Conservation (phyloP, 495 filamentous ascomycete genomes). For the Annulohypoxylon nitens region DNA sequence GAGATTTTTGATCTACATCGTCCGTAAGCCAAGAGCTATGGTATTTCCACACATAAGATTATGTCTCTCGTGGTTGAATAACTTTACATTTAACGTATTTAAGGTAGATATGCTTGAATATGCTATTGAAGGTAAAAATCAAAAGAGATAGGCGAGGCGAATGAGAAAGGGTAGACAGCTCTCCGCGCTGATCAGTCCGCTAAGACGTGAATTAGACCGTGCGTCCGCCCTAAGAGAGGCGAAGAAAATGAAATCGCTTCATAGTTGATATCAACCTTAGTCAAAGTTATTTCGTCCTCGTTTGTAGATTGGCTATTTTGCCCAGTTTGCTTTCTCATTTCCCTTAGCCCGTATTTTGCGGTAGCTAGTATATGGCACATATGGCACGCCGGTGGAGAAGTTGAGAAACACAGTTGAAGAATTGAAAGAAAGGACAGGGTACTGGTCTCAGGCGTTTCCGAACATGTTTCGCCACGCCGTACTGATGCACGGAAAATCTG, state of each 20-base stretch:
- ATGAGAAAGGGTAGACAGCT: constrained; percentile 9
- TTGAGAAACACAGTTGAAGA: constrained; percentile 39
- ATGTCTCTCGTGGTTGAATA: neutral
- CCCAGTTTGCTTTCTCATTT: constrained; percentile 22
- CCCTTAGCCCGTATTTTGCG: constrained; percentile 19
- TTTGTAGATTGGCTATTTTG: constrained; percentile 20
- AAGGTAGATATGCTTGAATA: neutral
- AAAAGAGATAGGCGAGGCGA: constrained; percentile 1
- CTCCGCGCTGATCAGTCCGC: constrained; percentile 24
- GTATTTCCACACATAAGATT: neutral
- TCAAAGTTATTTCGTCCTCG: constrained; percentile 1
- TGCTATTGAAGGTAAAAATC: constrained; percentile 17
- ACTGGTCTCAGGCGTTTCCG: constrained; percentile 22
- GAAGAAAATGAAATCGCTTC: constrained; percentile 22
- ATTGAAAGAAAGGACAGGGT: constrained; percentile 5
- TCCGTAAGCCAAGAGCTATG: neutral
- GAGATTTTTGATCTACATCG: neutral
- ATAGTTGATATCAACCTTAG: neutral
- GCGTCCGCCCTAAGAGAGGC: constrained; percentile 10
- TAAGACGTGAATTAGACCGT: constrained; percentile 7
- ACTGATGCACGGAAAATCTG: constrained; percentile 23
- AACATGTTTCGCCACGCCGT: constrained; percentile 13
- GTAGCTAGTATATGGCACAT: constrained; percentile 1
- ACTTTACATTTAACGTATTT: neutral
- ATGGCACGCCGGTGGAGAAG: constrained; percentile 33